Base-by-base conservation (phyloP, 371 early-diverging fungal genomes). In the Umbelopsis sp. region DNA sequence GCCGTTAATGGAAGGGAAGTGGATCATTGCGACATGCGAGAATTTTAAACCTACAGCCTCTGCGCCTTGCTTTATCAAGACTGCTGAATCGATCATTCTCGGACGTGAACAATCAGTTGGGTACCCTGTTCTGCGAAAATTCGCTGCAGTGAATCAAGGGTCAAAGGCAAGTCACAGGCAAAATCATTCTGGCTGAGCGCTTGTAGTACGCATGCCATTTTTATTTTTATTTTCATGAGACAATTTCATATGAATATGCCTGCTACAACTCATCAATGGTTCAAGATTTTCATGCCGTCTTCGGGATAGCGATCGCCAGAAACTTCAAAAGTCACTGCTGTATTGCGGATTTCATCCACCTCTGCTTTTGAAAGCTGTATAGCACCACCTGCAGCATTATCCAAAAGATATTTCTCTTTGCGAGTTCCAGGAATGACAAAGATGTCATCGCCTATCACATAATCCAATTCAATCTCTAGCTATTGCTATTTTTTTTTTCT, bases 351-450 rank as follows among this genome's bases (percentile, higher is more conserved):
- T 57, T 81, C 77, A 20, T 63, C 63, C 29, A 78, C 44, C 25
- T 87, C 87, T 48, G 86, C 84, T 0, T 66, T 48, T 2, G 83
- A 76, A 18, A 89, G 70, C 24, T 63, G 53, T n/a, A 86, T 67
- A 2, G 78, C 57, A 16, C 63, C 70, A 5, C 86, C 78, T 0
- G 51, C 80, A 45, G 74, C 63, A 67, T 88, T 90, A 52, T 88
- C 82, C 16, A 86, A 85, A 10, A 90, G 72, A 62, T 86, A 78
- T 67, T 82, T 81, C 65, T 79, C 69, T 32, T 71, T 70, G 69
- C 74, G 85, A 20, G 88, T 88, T 18, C 88, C 87, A 0, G 87
- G 86, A 68, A 86, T 87, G 5, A 81, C 76, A 69, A 82, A 72
- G 44, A 83, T 76, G 3, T 73, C 76, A 16, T 44, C 41, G 7